Evolutionary conservation across 2,329 filamentous ascomycete genomes (phyloP).

Genomic region (Rutstroemia sydowiana): DNA sequence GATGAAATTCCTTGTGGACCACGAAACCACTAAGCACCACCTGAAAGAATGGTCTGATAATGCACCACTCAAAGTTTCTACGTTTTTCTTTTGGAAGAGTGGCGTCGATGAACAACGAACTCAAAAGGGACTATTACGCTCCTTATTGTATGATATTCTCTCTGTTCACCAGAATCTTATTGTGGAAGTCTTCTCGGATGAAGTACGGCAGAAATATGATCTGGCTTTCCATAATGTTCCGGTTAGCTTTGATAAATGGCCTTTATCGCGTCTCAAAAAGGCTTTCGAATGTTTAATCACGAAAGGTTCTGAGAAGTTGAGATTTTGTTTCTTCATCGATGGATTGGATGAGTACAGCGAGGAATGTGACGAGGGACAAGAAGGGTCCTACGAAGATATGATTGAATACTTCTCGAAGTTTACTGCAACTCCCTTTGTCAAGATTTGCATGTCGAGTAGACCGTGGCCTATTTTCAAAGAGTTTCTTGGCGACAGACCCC

Average conservation of each 20-base stretch:
- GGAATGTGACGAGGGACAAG: no score
- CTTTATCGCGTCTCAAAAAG: background rate
- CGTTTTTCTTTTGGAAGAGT: conserved; percentile 41
- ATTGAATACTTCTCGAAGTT: no score
- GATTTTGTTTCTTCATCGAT: conserved; percentile 4
- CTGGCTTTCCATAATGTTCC: background rate
- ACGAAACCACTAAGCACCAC: conserved; percentile 10
- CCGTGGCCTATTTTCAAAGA: background rate
- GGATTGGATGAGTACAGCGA: conserved; percentile 2
- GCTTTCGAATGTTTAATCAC: background rate
- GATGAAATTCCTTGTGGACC: conserved; percentile 13
- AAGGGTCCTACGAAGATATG: no score
- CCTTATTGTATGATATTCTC: conserved; percentile 9
- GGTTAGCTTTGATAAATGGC: background rate
- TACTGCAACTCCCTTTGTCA: no score
- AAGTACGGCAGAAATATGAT: background rate
- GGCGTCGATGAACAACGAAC: conserved; percentile 23
- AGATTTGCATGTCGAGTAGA: background rate
- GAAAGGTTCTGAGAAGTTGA: background rate
- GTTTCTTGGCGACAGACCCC: background rate
- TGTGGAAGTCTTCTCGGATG: background rate
- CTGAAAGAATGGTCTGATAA: conserved; percentile 22
- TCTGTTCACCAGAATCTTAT: background rate
- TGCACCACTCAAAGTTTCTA: conserved; percentile 24
- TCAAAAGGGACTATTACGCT: conserved; percentile 7